Percentiles rank a stretch among this genome's conserved stretches.
Conservation (phyloP, 768 basidiomycete genomes). For the Russula griseocarnosa region DNA sequence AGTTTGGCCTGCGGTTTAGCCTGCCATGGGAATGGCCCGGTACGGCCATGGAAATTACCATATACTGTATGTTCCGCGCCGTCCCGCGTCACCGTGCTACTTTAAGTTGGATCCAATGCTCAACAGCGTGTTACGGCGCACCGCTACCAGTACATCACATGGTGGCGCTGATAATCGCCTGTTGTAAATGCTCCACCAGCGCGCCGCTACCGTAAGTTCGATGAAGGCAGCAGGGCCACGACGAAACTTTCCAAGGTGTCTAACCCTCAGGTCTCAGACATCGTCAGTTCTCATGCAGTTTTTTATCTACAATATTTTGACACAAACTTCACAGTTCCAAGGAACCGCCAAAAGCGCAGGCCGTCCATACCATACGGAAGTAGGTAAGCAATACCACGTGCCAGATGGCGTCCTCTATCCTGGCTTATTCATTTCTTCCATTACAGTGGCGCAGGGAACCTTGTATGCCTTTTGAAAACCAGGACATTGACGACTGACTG, state of each 20-base stretch:
- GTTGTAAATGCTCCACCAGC: not conserved
- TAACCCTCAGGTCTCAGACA: not conserved
- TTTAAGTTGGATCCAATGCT: constrained; percentile 2
- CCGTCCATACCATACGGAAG: not conserved
- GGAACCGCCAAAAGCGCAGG: not conserved
- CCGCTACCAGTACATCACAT: not conserved
- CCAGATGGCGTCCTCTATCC: too few relatives aligned
- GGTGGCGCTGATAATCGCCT: not conserved
- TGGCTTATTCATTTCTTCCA: too few relatives aligned
- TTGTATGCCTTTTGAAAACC: too few relatives aligned
- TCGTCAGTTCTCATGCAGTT: not conserved
- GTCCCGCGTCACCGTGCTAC: too few relatives aligned
- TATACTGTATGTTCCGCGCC: not conserved
- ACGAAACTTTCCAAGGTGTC: not conserved
- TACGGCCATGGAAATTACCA: not conserved
- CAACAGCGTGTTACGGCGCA: constrained; percentile 2
- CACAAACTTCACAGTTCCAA: not conserved
- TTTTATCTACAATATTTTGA: not conserved
- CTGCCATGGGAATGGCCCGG: too few relatives aligned
- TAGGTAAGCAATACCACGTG: too few relatives aligned
- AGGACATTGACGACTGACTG: too few relatives aligned
- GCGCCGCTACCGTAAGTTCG: constrained; percentile 5
- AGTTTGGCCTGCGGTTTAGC: too few relatives aligned
- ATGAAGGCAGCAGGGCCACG: not conserved
- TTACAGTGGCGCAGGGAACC: too few relatives aligned